These are phyloP conservation scores for Sugiyamaella xylanicola DNA, from an alignment of 1,139 yeast species.

Conservation along the genomic window DNA sequence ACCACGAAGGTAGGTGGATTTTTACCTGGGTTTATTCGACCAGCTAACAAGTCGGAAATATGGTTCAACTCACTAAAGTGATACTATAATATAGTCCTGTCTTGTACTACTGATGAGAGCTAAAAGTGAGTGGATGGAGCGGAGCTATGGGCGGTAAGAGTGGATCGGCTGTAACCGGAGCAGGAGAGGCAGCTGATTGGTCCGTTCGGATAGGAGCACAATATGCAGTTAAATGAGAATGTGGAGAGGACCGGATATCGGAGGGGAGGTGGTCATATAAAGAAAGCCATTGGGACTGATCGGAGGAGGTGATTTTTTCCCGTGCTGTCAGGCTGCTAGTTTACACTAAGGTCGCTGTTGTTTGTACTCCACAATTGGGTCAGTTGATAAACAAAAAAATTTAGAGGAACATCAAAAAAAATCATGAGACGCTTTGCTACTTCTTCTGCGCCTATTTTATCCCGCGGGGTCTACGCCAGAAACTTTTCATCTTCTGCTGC, in stretches of 20 bases:
- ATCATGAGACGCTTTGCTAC: constrained; percentile 17
- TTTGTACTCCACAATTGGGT: neutral
- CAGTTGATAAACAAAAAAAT: neutral
- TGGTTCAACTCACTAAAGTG: too few species aligned
- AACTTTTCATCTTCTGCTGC: constrained; percentile 27
- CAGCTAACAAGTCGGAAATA: too few species aligned
- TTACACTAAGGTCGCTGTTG: neutral
- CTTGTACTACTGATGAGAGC: neutral
- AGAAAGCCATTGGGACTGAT: neutral
- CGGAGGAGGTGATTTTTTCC: neutral
- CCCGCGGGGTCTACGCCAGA: constrained; percentile 9
- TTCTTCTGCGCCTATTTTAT: neutral
- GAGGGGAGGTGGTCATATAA: constrained; percentile 3
- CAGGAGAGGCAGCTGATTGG: constrained; percentile 8
- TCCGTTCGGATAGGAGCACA: constrained; percentile 1
- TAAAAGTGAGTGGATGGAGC: neutral
- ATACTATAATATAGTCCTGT: too few species aligned
- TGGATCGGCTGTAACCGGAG: neutral
- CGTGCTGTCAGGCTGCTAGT: neutral
- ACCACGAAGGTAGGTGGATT: too few species aligned
- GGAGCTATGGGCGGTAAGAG: too few species aligned
- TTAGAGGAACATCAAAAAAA: neutral
- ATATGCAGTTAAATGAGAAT: constrained; percentile 9
- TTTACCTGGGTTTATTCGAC: too few species aligned
- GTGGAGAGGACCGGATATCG: constrained; percentile 3